A percentile compares a stretch with the other conserved stretches of the same genome.
These are phyloP conservation scores for Talaromyces thailandensis DNA, from an alignment of 495 filamentous ascomycete genomes.

Conservation along the genomic window DNA sequence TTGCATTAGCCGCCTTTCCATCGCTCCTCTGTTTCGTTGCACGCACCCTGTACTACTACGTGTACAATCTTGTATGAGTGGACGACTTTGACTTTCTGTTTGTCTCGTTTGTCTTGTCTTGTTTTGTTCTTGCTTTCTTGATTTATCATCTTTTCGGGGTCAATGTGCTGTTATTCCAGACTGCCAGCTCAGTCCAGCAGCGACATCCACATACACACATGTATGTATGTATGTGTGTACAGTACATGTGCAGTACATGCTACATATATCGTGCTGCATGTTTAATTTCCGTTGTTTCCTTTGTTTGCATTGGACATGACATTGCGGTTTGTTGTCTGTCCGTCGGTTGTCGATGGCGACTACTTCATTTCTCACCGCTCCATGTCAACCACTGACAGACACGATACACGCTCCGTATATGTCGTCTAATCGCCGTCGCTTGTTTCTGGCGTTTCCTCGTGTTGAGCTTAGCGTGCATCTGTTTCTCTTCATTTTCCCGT, in stretches of 20 bases:
- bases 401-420: neutral
- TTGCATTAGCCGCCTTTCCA: slow-evolving; percentile 5
- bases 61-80: slow-evolving; percentile 6
- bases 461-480: neutral
- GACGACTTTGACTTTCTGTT: neutral
- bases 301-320: slow-evolving; percentile 1
- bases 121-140: neutral
- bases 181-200: slow-evolving; percentile 6
- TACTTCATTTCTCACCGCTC: neutral
- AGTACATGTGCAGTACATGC: neutral
- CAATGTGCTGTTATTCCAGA: neutral
- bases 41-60: slow-evolving; percentile 2
- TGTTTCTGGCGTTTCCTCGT: neutral
- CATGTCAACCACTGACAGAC: neutral
- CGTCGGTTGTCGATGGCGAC: neutral
- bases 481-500: neutral
- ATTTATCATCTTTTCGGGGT: neutral
- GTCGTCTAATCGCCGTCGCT: neutral
- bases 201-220: neutral
- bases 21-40: neutral
- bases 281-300: neutral
- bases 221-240: neutral
- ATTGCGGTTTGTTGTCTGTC: neutral
- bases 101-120: neutral
- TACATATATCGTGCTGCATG: neutral